Evolutionary conservation across 192 early-diverging fungal genomes (phyloP).

Genomic region (Umbelopsis vinacea): DNA sequence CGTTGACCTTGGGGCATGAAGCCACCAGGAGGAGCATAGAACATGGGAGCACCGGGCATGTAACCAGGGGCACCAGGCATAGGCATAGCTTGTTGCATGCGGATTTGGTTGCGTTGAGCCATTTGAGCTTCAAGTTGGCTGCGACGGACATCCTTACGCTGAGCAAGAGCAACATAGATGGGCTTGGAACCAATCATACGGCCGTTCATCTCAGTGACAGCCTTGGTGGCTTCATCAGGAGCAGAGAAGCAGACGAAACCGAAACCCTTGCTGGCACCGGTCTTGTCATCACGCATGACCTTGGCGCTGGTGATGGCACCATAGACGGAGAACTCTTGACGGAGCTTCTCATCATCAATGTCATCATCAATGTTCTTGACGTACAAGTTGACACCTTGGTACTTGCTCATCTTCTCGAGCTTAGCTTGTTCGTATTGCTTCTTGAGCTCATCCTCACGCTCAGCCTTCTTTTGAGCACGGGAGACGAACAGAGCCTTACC

Average conservation of each 20-base stretch:
- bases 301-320: conserved; percentile 91
- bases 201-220: conserved; percentile 91
- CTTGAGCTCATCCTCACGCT: conserved; percentile 89
- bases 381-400: conserved; percentile 93
- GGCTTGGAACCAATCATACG: conserved; percentile 82
- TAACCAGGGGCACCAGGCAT: conserved; percentile 19
- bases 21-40: conserved; percentile 33
- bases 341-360: conserved; percentile 83
- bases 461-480: conserved; percentile 90
- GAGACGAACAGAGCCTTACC: conserved; percentile 86
- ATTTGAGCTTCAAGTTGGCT: conserved; percentile 83
- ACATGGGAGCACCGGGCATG: conserved; percentile 46
- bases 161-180: conserved; percentile 89
- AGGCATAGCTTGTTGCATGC: conserved; percentile 21
- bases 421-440: conserved; percentile 82
- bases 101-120: conserved; percentile 36
- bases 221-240: conserved; percentile 89
- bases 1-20: conserved; percentile 28
- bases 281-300: conserved; percentile 90
- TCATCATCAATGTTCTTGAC: conserved; percentile 91
- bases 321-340: conserved; percentile 83
- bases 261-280: conserved; percentile 75
- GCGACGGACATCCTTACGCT: conserved; percentile 87
- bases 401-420: conserved; percentile 82
- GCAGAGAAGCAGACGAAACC: conserved; percentile 95